Percentiles rank a stretch among this genome's conserved stretches.
Evolutionary conservation across 2,329 filamentous ascomycete genomes (phyloP).

Genomic region (Aspergillus quadrilineatus): DNA sequence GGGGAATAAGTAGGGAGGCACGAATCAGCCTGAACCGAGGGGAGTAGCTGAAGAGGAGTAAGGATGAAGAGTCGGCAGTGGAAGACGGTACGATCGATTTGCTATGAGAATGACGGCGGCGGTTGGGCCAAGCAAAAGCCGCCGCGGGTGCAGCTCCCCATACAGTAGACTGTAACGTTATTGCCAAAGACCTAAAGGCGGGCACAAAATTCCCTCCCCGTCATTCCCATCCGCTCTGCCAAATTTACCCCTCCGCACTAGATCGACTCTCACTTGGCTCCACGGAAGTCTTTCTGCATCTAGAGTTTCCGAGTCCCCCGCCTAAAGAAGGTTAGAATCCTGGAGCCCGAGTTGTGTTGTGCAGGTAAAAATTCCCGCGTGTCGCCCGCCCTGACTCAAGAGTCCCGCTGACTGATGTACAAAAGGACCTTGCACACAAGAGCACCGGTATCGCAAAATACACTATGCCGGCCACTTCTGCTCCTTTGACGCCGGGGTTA

Average conservation of each 20-base stretch:
- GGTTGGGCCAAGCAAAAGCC: constrained; percentile 9
- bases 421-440: not conserved
- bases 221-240: constrained; percentile 17
- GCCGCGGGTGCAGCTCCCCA: constrained; percentile 4
- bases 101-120: not conserved
- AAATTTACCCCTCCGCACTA: constrained; percentile 11
- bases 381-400: constrained; percentile 3
- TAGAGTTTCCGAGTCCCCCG: not conserved
- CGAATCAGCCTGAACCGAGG: not conserved
- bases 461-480: constrained; percentile 58
- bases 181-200: constrained; percentile 7
- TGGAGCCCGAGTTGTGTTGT: constrained; percentile 2
- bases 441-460: not conserved
- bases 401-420: constrained; percentile 6
- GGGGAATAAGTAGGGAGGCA: constrained; percentile 5
- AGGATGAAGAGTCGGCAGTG: constrained; percentile 14
- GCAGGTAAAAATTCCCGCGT: not conserved
- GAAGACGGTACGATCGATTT: constrained; percentile 11
- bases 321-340: not conserved
- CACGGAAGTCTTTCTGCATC: not conserved
- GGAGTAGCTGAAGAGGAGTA: constrained; percentile 9
- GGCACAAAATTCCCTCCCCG: constrained; percentile 19
- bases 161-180: not conserved
- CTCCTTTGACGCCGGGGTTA: constrained; percentile 68
- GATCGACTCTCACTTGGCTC: not conserved